Evolutionary conservation across 2,329 filamentous ascomycete species (phyloP), one percentile per base, ranked within the genome.

Genomic region (Neonectria coccinea): DNA sequence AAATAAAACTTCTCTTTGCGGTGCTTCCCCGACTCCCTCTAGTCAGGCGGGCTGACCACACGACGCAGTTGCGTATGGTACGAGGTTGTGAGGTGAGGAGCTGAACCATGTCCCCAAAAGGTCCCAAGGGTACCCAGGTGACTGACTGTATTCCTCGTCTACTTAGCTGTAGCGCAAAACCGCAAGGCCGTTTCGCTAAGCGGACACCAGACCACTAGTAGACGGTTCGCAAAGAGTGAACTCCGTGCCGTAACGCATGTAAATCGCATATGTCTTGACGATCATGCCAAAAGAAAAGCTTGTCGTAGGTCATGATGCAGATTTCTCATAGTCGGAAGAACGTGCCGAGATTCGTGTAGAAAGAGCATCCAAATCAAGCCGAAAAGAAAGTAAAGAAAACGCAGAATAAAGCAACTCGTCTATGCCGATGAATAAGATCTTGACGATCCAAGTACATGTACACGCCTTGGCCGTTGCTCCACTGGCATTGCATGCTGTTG

Each of bases 361-460:
- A 60, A 56, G 25, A 48, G 59, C 65, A 68, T 65, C 51, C 51
- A 67, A 56, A 65, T 54, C 14, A 65, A 71, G 65, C 58, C 55
- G 64, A 45, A 66, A 73, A 68, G 57, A 71, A 56, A 66, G 39
- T 66, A 62, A 68, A 65, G 54, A 64, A 68, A 70, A 68, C 56
- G 56, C 58, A 58, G 65, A 68, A 36, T 68, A 67, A 64, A 67
- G 55, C 61, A 51, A 68, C 65, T 71, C 68, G 67, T 76, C 75
- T 76, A 75, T 75, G 68, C 67, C 64, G 70, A 69, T 70, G 62
- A 64, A 67, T 66, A 58, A 66, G 69, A 67, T 70, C 64, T 61
- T 70, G 68, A 68, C 64, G 70, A 76, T 74, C 71, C 72, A 72
- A 76, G 70, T 78, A 78, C 73, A 78, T 69, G 64, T 77, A 78